These are phyloP conservation scores for Eleusine indica DNA, from an alignment of 176 grass and related monocot species.

Conservation along the genomic window DNA sequence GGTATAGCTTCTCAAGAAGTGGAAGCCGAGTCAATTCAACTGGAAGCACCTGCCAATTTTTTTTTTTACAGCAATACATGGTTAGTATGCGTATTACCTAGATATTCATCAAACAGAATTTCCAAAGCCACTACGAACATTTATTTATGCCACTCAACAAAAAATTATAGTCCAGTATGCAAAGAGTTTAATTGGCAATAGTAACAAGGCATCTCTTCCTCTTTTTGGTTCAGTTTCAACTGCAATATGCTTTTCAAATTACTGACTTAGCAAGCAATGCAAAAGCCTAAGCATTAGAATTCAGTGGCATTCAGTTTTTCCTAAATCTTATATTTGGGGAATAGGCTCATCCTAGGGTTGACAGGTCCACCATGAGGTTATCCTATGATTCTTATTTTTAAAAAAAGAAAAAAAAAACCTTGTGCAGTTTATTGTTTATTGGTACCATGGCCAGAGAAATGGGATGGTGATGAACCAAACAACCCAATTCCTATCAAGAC, in stretches of 20 bases:
- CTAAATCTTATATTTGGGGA: neutral
- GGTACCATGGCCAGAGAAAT: neutral
- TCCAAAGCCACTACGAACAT: neutral
- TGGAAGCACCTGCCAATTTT: constrained; percentile 75
- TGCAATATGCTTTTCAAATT: neutral
- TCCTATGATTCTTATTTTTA: neutral
- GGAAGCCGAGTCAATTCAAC: constrained; percentile 83
- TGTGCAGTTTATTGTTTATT: neutral
- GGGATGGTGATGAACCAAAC: neutral
- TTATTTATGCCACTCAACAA: neutral
- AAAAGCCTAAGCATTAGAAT: neutral
- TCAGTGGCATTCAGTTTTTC: neutral
- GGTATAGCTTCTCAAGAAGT: constrained; percentile 87
- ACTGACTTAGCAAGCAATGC: neutral
- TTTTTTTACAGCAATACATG: constrained; percentile 38
- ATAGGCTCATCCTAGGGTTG: neutral
- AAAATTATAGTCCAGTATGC: neutral
- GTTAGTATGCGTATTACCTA: constrained; percentile 27
- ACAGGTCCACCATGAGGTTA: neutral
- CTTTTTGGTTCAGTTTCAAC: neutral
- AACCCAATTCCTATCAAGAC: neutral
- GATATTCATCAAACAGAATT: neutral
- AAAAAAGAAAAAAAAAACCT: neutral
- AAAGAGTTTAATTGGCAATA: neutral
- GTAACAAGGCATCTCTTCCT: neutral